Percentiles rank a stretch among this genome's conserved stretches.
Conservation (phyloP, 2,329 filamentous ascomycete species). For the Shiraia bambusicola region DNA sequence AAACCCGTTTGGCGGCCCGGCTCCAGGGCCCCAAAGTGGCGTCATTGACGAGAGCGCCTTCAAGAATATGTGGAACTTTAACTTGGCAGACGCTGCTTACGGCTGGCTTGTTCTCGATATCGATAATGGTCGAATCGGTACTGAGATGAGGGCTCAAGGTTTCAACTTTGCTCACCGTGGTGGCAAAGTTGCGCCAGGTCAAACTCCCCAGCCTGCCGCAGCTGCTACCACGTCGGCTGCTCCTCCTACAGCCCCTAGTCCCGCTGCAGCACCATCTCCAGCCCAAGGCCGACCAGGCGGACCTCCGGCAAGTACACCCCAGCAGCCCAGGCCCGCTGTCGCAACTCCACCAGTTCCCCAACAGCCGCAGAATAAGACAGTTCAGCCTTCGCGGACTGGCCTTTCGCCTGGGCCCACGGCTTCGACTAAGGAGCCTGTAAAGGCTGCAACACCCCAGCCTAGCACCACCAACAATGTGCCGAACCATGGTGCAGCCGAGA, state of each 20-base stretch:
- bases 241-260: constrained; percentile 45
- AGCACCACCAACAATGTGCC: constrained; percentile 33
- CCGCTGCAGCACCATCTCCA: constrained; percentile 38
- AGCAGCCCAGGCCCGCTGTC: constrained; percentile 35
- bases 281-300: constrained; percentile 34
- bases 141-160: constrained; percentile 96
- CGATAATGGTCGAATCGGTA: constrained; percentile 92
- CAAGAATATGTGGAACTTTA: constrained; percentile 99
- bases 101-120: constrained; percentile 94
- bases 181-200: constrained; percentile 61
- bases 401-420: constrained; percentile 45
- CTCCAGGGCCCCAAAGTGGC: constrained; percentile 71
- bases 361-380: constrained; percentile 45
- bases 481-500: constrained; percentile 41
- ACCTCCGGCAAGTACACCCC: constrained; percentile 37
- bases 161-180: constrained; percentile 98
- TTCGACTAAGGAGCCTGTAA: constrained; percentile 49
- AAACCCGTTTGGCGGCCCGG: constrained; percentile 91
- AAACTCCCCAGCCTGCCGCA: constrained; percentile 42
- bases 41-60: constrained; percentile 98
- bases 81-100: constrained; percentile 94
- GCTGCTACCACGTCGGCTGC: constrained; percentile 36
- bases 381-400: constrained; percentile 42
- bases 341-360: constrained; percentile 40
- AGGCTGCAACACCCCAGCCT: constrained; percentile 54